Conservation (phyloP, 75 land plant genomes). For the Pinus taeda region DNA sequence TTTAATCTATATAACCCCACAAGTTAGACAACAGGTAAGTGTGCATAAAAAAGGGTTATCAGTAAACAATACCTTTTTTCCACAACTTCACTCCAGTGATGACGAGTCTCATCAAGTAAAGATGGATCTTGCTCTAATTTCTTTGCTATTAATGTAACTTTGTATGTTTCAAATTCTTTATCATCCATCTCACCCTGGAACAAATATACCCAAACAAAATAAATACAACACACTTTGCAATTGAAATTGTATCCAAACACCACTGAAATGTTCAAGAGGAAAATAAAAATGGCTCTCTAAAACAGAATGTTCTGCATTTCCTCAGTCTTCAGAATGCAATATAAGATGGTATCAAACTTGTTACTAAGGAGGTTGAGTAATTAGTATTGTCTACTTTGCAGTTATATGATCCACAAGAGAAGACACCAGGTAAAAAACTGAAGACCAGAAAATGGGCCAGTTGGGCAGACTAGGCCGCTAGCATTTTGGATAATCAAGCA, state of each 20-base stretch:
- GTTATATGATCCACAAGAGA: neutral
- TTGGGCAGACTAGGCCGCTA: neutral
- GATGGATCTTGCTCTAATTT: constrained; percentile 86
- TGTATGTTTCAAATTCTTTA: constrained; percentile 68
- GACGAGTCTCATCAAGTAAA: constrained; percentile 70
- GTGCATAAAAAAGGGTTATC: neutral
- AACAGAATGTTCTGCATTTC: neutral
- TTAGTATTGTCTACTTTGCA: neutral
- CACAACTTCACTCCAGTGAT: constrained; percentile 61
- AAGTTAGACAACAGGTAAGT: neutral
- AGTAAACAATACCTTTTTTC: constrained; percentile 60
- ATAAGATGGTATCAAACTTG: neutral
- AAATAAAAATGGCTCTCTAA: neutral
- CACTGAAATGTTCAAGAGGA: neutral
- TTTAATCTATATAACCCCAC: neutral
- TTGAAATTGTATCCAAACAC: neutral
- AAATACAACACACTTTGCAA: neutral
- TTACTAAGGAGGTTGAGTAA: neutral
- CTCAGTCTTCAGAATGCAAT: neutral
- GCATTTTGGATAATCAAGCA: neutral
- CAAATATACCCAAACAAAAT: neutral
- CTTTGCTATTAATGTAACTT: constrained; percentile 54
- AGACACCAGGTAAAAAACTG: neutral
- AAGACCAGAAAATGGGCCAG: neutral
- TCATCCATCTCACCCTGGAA: constrained; percentile 40